Base-by-base conservation (phyloP, 202 grass and related monocot species). In the Brachypodium distachyon region DNA sequence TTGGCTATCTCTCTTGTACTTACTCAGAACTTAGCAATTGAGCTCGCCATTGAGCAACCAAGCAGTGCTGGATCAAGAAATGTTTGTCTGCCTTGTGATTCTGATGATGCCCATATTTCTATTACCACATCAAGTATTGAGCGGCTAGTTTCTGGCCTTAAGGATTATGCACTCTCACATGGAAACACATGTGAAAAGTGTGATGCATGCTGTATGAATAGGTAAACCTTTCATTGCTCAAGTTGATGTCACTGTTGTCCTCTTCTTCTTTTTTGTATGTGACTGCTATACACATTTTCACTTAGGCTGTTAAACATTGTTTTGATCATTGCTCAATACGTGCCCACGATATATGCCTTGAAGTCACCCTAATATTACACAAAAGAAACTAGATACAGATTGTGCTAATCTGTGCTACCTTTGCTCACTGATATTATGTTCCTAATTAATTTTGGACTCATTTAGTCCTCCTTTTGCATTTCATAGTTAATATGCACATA, bases 121-220 rank as follows among this genome's bases (percentile, higher is more conserved):
- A 55, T 64, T 77, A 54, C 54, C 12, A 33, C 81, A 42, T 68
- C 84, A 73, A 87, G 52, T 81, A 69, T 73, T 48, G 79, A 90
- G 13, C 63, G 52, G 18, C 82, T 93, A 74, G 81, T 75, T 85
- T 90, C 26, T 83, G 82, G 87, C 40, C 87, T 93, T 63, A 66
- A 85, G 85, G 65, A 81, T 47, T 87, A 93, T 36, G 32, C 78
- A 41, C 84, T 90, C 37, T 83, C 53, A 64, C 87, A 93, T 87
- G 87, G 58, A 80, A 85, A 88, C 51, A 58, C 61, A 59, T 65
- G 55, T 65, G 75, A 80, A 28, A 90, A 83, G 52, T 93, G 91
- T 86, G 73, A 70, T n/a, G 18, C 12, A 69, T 93, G 82, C 46
- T 83, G 28, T 71, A 50, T 70, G 46, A 77, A 78, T 66, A 87